A percentile compares a stretch with the other conserved stretches of the same genome.
phyloP scores from a whole-genome alignment of 495 filamentous ascomycete genomes.

The Tuber umbilicatum region DNA sequence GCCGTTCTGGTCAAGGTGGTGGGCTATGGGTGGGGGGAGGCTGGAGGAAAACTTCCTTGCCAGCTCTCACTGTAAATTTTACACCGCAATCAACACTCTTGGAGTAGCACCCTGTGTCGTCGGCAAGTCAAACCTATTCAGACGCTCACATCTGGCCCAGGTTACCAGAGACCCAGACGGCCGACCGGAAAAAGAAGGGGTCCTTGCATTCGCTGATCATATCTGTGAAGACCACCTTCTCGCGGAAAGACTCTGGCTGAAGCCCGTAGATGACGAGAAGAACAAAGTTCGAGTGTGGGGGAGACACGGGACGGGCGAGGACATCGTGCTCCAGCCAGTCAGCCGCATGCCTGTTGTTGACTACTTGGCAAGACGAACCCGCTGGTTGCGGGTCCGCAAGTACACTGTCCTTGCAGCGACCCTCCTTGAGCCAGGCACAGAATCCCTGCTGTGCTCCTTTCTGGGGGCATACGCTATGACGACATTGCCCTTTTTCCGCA shows the following conservation, averaged over 20 bases:
- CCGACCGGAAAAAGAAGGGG: constrained; percentile 44
- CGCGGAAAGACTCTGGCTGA: constrained; percentile 81
- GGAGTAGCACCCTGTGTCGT: constrained; percentile 86
- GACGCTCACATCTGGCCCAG: constrained; percentile 76
- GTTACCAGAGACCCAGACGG: constrained; percentile 57
- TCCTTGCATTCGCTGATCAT: constrained; percentile 68
- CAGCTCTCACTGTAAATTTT: constrained; percentile 94
- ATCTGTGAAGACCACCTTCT: constrained; percentile 98
- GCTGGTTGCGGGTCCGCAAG: constrained; percentile 91
- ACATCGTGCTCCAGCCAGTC: constrained; percentile 85
- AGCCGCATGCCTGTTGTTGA: constrained; percentile 68
- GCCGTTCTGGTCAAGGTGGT: constrained; percentile 23
- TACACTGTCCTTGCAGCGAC: constrained; percentile 87
- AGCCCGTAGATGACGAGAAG: constrained; percentile 47
- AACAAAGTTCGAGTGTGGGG: constrained; percentile 52
- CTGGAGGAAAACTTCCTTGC: constrained; percentile 93
- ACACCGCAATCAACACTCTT: constrained; percentile 93
- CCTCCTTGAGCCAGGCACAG: constrained; percentile 88
- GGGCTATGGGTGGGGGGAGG: constrained; percentile 61
- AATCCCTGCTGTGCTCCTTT: constrained; percentile 73
- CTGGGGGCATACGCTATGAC: constrained; percentile 75
- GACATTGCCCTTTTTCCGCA: constrained; percentile 57
- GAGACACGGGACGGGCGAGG: constrained; percentile 78
- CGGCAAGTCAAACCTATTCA: constrained; percentile 98
- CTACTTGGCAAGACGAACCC: constrained; percentile 74